phyloP scores from a whole-genome alignment of 192 early-diverging fungal species.

The Rhizophagus prolifer region DNA sequence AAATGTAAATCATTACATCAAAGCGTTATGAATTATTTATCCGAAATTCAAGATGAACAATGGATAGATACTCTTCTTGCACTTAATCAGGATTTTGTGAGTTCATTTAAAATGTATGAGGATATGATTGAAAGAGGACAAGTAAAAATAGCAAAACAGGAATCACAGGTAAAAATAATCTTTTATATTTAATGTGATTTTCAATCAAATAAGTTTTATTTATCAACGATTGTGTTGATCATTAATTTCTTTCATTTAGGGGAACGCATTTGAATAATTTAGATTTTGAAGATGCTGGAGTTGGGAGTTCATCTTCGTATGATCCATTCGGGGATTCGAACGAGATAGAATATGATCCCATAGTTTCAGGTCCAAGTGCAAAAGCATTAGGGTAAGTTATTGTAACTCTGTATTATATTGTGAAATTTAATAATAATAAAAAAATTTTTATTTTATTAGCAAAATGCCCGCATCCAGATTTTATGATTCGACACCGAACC shows the following conservation, averaged over 20 bases:
- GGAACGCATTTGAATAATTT: background rate
- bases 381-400: conserved; percentile 18
- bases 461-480: background rate
- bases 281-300: background rate
- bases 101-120: conserved; percentile 53
- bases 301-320: background rate
- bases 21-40: conserved; percentile 42
- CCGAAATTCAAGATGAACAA: conserved; percentile 45
- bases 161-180: conserved; percentile 32
- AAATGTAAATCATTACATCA: conserved; percentile 49
- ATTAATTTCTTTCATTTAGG: background rate
- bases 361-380: conserved; percentile 10
- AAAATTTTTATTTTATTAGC: background rate
- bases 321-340: conserved; percentile 37
- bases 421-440: background rate
- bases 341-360: conserved; percentile 11
- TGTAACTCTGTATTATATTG: background rate
- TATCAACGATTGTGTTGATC: too few relatives aligned
- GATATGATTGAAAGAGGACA: conserved; percentile 56
- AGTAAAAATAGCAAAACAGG: conserved; percentile 41
- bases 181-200: background rate
- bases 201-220: background rate
- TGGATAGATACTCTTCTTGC: conserved; percentile 49
- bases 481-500: background rate
- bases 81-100: conserved; percentile 51